A percentile compares a stretch with the other conserved stretches of the same genome.
phyloP scores from a whole-genome alignment of 306 rosid species.

The Crotalaria pallida region DNA sequence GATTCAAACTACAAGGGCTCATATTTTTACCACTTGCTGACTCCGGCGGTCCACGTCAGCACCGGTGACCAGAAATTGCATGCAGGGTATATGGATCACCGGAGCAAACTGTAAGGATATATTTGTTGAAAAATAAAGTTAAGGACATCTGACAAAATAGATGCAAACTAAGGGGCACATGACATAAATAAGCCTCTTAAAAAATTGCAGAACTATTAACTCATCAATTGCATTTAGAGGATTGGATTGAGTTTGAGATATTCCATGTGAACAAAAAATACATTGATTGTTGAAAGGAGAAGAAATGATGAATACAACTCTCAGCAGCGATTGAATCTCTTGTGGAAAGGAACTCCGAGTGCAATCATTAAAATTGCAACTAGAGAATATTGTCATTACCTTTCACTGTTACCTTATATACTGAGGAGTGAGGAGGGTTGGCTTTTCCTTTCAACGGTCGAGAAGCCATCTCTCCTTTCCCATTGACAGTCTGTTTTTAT shows the following conservation, averaged over 20 bases:
- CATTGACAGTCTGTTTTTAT: neutral
- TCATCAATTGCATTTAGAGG: neutral
- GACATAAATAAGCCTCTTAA: too few species aligned
- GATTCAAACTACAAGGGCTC: too few species aligned
- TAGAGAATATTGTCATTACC: neutral
- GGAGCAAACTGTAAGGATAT: too few species aligned
- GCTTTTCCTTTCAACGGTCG: neutral
- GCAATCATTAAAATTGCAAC: neutral
- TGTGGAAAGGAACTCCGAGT: conserved; percentile 15
- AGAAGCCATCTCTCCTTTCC: neutral
- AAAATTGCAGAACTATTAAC: neutral
- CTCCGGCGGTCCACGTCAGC: too few species aligned
- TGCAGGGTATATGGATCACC: too few species aligned
- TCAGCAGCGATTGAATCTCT: conserved; percentile 20
- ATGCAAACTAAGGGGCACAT: too few species aligned
- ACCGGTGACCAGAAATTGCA: too few species aligned
- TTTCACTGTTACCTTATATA: conserved; percentile 3
- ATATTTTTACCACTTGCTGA: too few species aligned
- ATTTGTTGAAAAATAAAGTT: too few species aligned
- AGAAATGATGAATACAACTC: neutral
- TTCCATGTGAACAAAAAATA: neutral
- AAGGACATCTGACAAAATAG: too few species aligned
- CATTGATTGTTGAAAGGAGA: too few species aligned
- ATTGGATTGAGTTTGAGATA: neutral
- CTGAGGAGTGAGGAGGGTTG: neutral